Evolutionary conservation across 805 yeast species (phyloP).

Genomic region (Wickerhamiella occidentalis): DNA sequence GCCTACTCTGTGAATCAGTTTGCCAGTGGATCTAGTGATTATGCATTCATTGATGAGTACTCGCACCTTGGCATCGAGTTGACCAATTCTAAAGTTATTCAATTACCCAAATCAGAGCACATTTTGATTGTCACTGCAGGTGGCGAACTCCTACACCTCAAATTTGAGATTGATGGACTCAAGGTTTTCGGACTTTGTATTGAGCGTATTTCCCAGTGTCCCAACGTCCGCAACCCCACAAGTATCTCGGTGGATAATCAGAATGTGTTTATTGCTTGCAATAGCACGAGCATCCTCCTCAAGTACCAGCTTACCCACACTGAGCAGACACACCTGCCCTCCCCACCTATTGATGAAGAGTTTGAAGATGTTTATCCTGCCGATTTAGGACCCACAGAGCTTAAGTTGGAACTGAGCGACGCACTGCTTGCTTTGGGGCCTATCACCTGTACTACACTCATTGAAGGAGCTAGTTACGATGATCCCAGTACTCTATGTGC

Average conservation of each 20-base stretch:
- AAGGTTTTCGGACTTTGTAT: constrained; percentile 41
- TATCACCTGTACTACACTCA: constrained; percentile 2
- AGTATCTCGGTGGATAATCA: not conserved
- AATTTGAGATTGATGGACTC: constrained; percentile 31
- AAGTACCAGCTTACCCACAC: constrained; percentile 12
- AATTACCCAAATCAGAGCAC: constrained; percentile 27
- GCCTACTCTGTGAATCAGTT: constrained; percentile 53
- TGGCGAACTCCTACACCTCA: constrained; percentile 35
- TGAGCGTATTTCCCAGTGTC: constrained; percentile 14
- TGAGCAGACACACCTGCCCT: constrained; percentile 18
- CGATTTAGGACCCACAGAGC: not conserved
- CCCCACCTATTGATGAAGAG: constrained; percentile 25
- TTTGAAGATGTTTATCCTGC: constrained; percentile 27
- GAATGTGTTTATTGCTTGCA: constrained; percentile 7
- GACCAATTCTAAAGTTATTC: constrained; percentile 38
- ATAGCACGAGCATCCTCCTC: constrained; percentile 1
- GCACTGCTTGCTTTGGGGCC: constrained; percentile 12
- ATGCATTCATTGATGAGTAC: constrained; percentile 31
- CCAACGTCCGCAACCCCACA: constrained; percentile 1
- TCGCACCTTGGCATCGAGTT: constrained; percentile 40
- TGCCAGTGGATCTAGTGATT: constrained; percentile 32
- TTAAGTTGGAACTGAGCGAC: constrained; percentile 7
- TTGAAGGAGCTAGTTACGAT: not conserved
- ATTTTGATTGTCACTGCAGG: constrained; percentile 33
- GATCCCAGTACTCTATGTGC: constrained; percentile 1